Evolutionary conservation across 768 basidiomycete species (phyloP), one percentile per base, ranked within the genome.

Genomic region (Basidioascus undulatus): DNA sequence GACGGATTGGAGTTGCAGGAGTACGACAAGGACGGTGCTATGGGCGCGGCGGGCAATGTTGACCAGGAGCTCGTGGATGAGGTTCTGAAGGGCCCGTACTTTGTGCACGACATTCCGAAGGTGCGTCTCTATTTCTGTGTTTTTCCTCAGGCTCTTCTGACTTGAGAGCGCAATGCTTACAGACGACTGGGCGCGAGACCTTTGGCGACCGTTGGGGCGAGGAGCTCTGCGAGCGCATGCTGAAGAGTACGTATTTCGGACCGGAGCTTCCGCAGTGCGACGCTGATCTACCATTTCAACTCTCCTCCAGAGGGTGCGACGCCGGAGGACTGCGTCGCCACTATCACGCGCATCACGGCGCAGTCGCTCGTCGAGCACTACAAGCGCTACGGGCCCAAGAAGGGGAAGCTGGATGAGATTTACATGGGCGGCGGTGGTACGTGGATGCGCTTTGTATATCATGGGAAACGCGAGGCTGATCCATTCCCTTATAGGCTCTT

Each of bases 341-440:
- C 37, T 11, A 38, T 38, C 23, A 38, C 37, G 18, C 37, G 37
- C 37, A 38, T 38, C 37, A 38, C 37, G 7, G 37, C 37, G 13
- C 19, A 38, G 23, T 20, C 18, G 10, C 18, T 38, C 18, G 24
- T 38, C 18, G 24, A 38, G 37, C 37, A 38, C 13, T 38, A 38
- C 37, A 18, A 24, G 18, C 18, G 18, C 37, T 38, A 38, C 37
- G n/a, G 13, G n/a, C 37, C 37, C 2, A n/a, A n/a, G n/a, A 12
- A 12, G 11, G 18, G 24, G 10, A 25, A 25, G 8, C n/a, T 38
- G 12, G 24, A 38, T 21, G 28, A 30, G 15, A 15, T 30, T 9
- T 30, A 15, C 10, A 30, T 30, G 28, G 28, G 28, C 28, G 28
- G 28, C 28, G 28, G 28, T n/a, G n/a, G n/a, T n/a, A n/a, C n/a